Base-by-base conservation (phyloP, 179 eudicot species). In the Gypsophila paniculata region DNA sequence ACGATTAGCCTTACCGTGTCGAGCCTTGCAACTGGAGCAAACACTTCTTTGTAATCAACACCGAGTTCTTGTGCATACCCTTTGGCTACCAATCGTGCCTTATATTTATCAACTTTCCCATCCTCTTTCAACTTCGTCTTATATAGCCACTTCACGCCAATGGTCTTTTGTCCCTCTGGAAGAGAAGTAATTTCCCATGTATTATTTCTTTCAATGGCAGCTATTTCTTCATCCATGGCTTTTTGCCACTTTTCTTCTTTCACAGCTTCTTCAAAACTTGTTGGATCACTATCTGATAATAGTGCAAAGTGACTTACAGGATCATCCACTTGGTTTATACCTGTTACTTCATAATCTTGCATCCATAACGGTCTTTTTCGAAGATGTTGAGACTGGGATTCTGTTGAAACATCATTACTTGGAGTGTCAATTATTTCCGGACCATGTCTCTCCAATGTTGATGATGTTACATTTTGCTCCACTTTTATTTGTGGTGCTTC, bases 91-190 rank as follows among this genome's bases (percentile, higher is more conserved):
- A 65, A 17, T 0, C 49, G 51, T 7, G 52, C 69, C 21, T 65
- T 38, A 12, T 38, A 65, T 14, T 65, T 65, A 23, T 65, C 52
- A 6, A 61, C 66, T 25, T 61, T 2, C 14, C 66, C 66, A 61
- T 61, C n/a, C 22, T 61, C 22, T 2, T 61, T 34, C 21, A 61
- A 39, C 46, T 61, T 53, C 13, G 74, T 71, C 10, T 71, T 26
- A 55, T 13, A 71, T 0, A 60, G 67, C 67, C 67, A 71, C 12
- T 71, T 71, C 21, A 71, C 58, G 25, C 74, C 74, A 71, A 71
- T 71, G 0, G 58, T 23, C 18, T 44, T 71, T 5, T 71, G 67
- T 0, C 74, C 75, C 2, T 72, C 34, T 0, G 69, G 69, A 11
- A 72, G 52, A 18, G 25, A 17, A 8, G n/a, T 0, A 2, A 53